A percentile compares a stretch with the other conserved stretches of the same genome.
phyloP scores from a whole-genome alignment of 139 green algal species.

The Coccomyxa sp. region DNA sequence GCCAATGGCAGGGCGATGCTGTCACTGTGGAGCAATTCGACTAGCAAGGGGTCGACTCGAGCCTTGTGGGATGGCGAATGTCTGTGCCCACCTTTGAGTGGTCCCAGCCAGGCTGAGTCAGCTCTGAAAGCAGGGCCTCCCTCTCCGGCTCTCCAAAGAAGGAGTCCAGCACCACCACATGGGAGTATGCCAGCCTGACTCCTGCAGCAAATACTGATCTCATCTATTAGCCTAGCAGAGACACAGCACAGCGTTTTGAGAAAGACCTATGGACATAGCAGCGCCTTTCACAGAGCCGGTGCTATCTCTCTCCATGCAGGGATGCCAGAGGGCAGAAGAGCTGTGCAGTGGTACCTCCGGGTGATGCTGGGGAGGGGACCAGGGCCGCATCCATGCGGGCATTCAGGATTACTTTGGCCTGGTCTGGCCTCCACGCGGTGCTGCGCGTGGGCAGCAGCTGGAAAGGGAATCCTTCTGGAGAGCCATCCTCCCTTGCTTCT shows the following conservation, averaged over 20 bases:
- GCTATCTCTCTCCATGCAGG: neutral
- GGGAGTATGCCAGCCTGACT: slow-evolving; percentile 31
- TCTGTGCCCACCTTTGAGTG: neutral
- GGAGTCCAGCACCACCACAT: slow-evolving; percentile 60
- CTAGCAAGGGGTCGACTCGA: too few species aligned
- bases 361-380: slow-evolving; percentile 36
- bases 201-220: too few species aligned
- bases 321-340: neutral
- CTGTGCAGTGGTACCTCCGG: slow-evolving; percentile 23
- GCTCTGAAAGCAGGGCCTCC: slow-evolving; percentile 30
- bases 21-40: too few species aligned
- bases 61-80: too few species aligned
- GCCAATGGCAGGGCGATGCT: too few species aligned
- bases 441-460: slow-evolving; percentile 14
- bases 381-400: slow-evolving; percentile 64
- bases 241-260: too few species aligned
- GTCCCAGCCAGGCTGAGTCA: slow-evolving; percentile 13
- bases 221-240: too few species aligned
- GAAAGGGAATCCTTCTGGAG: neutral
- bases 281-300: too few species aligned
- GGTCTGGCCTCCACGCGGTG: slow-evolving; percentile 32
- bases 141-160: slow-evolving; percentile 49
- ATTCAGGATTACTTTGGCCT: slow-evolving; percentile 41
- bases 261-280: too few species aligned
- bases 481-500: too few species aligned